A percentile compares a stretch with the other conserved stretches of the same genome.
phyloP scores from a whole-genome alignment of 164 flowering plant species.

The Cinnamomum micranthum region DNA sequence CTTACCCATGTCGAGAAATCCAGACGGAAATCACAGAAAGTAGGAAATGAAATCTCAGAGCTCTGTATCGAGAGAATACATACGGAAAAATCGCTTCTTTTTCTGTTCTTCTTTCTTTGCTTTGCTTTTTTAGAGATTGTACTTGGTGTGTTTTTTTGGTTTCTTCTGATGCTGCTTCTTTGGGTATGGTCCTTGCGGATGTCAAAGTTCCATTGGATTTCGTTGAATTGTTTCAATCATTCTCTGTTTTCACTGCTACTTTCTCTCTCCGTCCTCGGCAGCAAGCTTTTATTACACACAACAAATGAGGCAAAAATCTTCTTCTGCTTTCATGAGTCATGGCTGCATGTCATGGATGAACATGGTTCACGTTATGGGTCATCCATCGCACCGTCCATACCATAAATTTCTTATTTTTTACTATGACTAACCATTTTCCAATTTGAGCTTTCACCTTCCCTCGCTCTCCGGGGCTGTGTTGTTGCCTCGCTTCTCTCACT shows the following conservation, averaged over 20 bases:
- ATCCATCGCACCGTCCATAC: too few relatives aligned
- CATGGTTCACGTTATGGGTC: not conserved
- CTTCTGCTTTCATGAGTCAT: not conserved
- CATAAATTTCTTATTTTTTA: too few relatives aligned
- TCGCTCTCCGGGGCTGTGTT: too few relatives aligned
- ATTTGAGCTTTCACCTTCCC: too few relatives aligned
- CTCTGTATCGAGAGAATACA: not conserved
- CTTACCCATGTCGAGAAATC: not conserved
- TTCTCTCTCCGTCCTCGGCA: too few relatives aligned
- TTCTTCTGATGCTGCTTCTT: conserved; percentile 1
- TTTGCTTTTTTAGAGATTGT: not conserved
- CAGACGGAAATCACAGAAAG: not conserved
- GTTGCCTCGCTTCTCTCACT: too few relatives aligned
- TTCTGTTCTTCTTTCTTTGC: not conserved
- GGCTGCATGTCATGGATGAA: not conserved
- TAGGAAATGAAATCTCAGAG: conserved; percentile 6
- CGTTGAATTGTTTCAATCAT: conserved; percentile 14
- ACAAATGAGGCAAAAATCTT: conserved; percentile 22
- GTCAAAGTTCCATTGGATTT: conserved; percentile 26
- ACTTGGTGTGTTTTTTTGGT: not conserved
- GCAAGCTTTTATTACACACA: not conserved
- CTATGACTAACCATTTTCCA: too few relatives aligned
- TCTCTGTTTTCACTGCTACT: too few relatives aligned
- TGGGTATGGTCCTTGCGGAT: conserved; percentile 27
- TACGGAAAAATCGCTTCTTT: not conserved